A percentile compares a stretch with the other conserved stretches of the same genome.
Evolutionary conservation across 2,329 filamentous ascomycete genomes (phyloP).

Genomic region (Knoxdaviesia capensis): DNA sequence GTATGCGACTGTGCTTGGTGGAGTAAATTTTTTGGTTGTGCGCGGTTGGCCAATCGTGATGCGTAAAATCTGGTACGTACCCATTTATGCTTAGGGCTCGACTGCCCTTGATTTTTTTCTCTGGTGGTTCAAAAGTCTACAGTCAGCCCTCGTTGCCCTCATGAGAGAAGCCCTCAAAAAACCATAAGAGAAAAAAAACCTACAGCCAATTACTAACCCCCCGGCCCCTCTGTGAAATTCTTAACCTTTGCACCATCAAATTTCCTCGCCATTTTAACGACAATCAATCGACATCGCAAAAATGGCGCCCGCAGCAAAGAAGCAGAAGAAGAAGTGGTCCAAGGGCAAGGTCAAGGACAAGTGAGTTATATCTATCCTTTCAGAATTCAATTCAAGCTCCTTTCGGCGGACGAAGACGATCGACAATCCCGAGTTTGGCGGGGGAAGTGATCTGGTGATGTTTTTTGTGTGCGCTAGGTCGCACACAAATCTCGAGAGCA

Average conservation of each 20-base stretch:
- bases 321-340: slow-evolving; percentile 32
- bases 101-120: slow-evolving; percentile 14
- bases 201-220: slow-evolving; percentile 5
- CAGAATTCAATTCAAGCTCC: no score
- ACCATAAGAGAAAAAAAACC: no score
- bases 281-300: slow-evolving; percentile 17
- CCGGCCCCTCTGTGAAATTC: slow-evolving; percentile 3
- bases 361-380: slow-evolving; percentile 2
- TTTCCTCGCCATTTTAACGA: slow-evolving; percentile 12
- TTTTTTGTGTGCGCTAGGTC: no score
- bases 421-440: no score
- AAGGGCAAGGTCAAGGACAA: slow-evolving; percentile 91
- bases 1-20: neutral
- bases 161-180: neutral
- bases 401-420: no score
- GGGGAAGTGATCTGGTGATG: no score
- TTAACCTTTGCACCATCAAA: slow-evolving; percentile 6
- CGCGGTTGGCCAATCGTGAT: slow-evolving; percentile 16
- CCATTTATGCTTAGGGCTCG: slow-evolving; percentile 18
- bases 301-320: slow-evolving; percentile 27
- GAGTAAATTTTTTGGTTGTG: slow-evolving; percentile 17
- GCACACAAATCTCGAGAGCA: no score
- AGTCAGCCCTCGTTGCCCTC: slow-evolving; percentile 6
- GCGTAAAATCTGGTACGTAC: slow-evolving; percentile 11
- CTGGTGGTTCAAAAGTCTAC: no score